These are phyloP conservation scores for Hepatocystis sp. DNA, from an alignment of 169 alveolate species.

Conservation along the genomic window DNA sequence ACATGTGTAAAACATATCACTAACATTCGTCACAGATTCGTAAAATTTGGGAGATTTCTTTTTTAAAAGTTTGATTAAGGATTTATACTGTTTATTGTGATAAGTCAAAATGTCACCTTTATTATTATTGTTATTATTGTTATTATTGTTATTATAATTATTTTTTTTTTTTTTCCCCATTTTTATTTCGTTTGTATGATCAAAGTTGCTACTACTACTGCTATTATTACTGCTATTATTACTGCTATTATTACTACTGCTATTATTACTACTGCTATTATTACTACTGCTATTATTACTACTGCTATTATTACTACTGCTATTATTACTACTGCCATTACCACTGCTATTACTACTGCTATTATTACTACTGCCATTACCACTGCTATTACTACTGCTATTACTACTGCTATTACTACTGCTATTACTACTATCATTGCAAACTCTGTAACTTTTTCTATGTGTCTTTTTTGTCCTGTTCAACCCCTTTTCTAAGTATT, in stretches of 20 bases:
- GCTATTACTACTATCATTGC: too few relatives aligned
- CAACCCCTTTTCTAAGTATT: background rate
- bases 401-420: too few relatives aligned
- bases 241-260: too few relatives aligned
- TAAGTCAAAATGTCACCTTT: slow-evolving; percentile 1
- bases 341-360: too few relatives aligned
- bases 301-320: too few relatives aligned
- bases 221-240: background rate
- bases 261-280: too few relatives aligned
- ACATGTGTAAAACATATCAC: slow-evolving; percentile 12
- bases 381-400: too few relatives aligned
- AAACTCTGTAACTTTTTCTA: too few relatives aligned
- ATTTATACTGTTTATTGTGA: slow-evolving; percentile 23
- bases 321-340: too few relatives aligned
- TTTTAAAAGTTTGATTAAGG: slow-evolving; percentile 14
- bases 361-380: too few relatives aligned
- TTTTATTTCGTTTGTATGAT: background rate
- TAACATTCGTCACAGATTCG: slow-evolving; percentile 5
- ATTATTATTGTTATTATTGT: background rate
- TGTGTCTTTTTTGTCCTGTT: background rate
- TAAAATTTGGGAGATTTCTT: slow-evolving; percentile 24
- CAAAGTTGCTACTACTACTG: background rate
- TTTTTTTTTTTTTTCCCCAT: background rate
- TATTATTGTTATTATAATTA: background rate
- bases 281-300: too few relatives aligned